Base-by-base conservation (phyloP, 371 early-diverging fungal species). In the Actinomortierella ambigua region DNA sequence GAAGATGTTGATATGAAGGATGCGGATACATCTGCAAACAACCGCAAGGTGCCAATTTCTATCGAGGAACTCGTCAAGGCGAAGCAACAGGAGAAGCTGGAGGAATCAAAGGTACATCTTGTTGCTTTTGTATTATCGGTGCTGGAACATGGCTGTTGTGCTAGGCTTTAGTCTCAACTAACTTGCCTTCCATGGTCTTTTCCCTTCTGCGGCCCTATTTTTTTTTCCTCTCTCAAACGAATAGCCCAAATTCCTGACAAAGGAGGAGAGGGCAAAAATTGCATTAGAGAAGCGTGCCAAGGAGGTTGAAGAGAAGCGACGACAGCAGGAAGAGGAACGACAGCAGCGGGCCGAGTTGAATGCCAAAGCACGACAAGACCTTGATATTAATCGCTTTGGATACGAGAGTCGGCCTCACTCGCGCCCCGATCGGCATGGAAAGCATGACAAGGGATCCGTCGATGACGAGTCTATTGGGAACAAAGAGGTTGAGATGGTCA, bases 201-300 rank as follows among this genome's bases (percentile, higher is more conserved):
- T 18, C 24, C 27, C 50, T 7, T 27, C 20, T 15, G 14, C 22
- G 18, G 18, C 34, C 14, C 14, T 40, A 34, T 50, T 26, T 41
- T n/a, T 64, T 6, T 27, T 55, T 43, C 28, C 22, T 2, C 42
- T 22, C 11, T 48, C 8, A 42, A n/a, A 48, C 15, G 28, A 41
- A 28, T 82, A 89, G 87, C 93, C 94, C 0, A 91, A 88, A 62
- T 98, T 97, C 56, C 65, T 98, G 58, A 91, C 93, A 14, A 97
- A 97, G 71, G 95, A 91, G 69, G 92, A 98, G 68, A 86, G 98
- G n/a, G 92, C 90, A 4, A 82, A 90, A 59, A 53, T 93, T 18
- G 98, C 98, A 1, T 68, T 98, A 49, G 93, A 95, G 57, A 82
- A 82, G 39, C 81, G 94, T 28, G 90, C 92, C 69, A 83, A 85